Base-by-base conservation (phyloP, 176 grass and related monocot genomes). In the Cenchrus fungigraminus region DNA sequence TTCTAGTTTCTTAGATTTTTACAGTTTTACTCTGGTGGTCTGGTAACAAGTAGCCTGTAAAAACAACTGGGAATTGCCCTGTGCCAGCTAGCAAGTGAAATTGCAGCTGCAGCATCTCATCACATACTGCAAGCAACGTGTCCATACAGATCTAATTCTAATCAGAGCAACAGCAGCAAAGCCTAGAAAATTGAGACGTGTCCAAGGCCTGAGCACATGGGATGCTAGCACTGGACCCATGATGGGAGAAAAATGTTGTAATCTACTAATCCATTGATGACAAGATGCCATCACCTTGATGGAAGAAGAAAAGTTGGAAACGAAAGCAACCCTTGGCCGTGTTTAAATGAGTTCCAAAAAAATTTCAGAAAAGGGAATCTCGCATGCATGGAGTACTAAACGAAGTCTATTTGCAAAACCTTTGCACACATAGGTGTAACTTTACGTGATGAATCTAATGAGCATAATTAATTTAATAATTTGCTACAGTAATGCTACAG, bases 301-400 rank as follows among this genome's bases (percentile, higher is more conserved):
- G 75, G 43, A 25, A 67, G 70, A 81, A 64, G 22, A 62, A 89
- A 89, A 85, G 76, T 80, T 59, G 81, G 77, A 81, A 52, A 52
- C 82, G 77, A 65, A 80, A 89, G 71, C 53, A 25, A 55, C 43
- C 62, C 47, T 76, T 89, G 87, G 25, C 25, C 25, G 25, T 25
- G 25, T 25, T 25, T 25, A 25, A 25, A 25, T 25, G 25, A 25
- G 25, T 25, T 25, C 25, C 25, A 25, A 25, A 25, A 25, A 25
- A 25, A 25, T 25, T 25, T 25, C 25, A 25, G 25, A 25, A 25
- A 25, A 25, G 25, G 25, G 25, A 25, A 25, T 25, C 25, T 25
- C 25, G 25, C 25, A 25, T n/a, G n/a, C n/a, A n/a, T n/a, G n/a
- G n/a, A n/a, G n/a, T n/a, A n/a, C n/a, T n/a, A n/a, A n/a, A n/a